phyloP scores from a whole-genome alignment of 2,329 filamentous ascomycete genomes.

The Cordyceps cateniannulata region DNA sequence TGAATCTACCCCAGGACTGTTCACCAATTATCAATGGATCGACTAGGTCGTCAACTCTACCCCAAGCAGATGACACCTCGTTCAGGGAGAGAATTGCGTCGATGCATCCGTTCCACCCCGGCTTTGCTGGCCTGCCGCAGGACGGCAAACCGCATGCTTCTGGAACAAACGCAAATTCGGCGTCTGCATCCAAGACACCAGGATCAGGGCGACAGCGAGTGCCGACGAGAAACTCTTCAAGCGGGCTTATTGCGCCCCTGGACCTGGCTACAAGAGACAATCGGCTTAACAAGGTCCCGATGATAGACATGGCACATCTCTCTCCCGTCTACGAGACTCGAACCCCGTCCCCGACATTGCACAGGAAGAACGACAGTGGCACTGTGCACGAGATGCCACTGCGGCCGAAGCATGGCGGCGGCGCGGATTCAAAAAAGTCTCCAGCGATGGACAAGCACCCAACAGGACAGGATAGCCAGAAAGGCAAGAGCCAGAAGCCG shows the following conservation, averaged over 20 bases:
- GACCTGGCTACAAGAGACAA: slow-evolving; percentile 47
- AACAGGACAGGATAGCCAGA: slow-evolving; percentile 8
- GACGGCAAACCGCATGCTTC: slow-evolving; percentile 16
- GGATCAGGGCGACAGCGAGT: slow-evolving; percentile 27
- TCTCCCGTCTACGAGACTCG: slow-evolving; percentile 69
- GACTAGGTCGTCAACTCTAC: slow-evolving; percentile 16
- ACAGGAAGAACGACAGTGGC: slow-evolving; percentile 45
- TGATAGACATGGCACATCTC: slow-evolving; percentile 44
- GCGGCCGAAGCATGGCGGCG: slow-evolving; percentile 1
- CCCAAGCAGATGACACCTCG: slow-evolving; percentile 30
- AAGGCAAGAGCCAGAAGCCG: slow-evolving; percentile 24
- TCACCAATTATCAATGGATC: slow-evolving; percentile 32
- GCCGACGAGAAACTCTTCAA: slow-evolving; percentile 37
- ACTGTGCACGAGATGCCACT: not conserved
- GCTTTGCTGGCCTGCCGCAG: slow-evolving; percentile 23
- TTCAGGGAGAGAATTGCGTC: slow-evolving; percentile 36
- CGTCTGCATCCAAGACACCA: slow-evolving; percentile 25
- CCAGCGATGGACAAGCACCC: slow-evolving; percentile 18
- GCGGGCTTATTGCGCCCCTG: slow-evolving; percentile 46
- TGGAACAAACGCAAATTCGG: slow-evolving; percentile 16
- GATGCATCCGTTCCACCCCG: slow-evolving; percentile 29
- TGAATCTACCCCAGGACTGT: slow-evolving; percentile 16
- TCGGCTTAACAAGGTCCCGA: slow-evolving; percentile 28
- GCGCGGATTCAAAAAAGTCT: slow-evolving; percentile 19
- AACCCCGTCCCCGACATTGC: slow-evolving; percentile 62